These are phyloP conservation scores for Globisporangium paroecandrum DNA, from an alignment of 352 stramenopile species.

Conservation along the genomic window DNA sequence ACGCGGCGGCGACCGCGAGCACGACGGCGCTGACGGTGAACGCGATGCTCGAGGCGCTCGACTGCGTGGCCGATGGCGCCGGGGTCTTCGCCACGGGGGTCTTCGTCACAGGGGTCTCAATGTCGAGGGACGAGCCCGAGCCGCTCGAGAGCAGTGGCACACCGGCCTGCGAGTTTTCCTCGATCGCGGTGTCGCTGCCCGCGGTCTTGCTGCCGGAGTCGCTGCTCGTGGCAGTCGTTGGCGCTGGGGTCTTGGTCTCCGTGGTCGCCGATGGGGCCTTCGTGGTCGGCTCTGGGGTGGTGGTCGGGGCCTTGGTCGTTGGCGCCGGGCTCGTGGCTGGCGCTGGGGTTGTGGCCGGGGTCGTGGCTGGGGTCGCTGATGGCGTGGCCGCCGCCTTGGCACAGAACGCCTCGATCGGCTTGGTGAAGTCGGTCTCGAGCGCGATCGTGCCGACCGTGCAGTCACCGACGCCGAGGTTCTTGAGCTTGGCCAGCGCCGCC, in stretches of 20 bases:
- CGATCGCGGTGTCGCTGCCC: background rate
- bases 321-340: background rate
- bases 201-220: background rate
- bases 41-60: slow-evolving; percentile 5
- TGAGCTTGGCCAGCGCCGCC: slow-evolving; percentile 16
- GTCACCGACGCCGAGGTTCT: slow-evolving; percentile 23
- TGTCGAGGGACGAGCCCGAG: background rate
- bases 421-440: slow-evolving; percentile 21
- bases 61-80: background rate
- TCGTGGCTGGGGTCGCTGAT: background rate
- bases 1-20: slow-evolving; percentile 13
- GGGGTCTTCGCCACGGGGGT: background rate
- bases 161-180: background rate
- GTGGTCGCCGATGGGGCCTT: slow-evolving; percentile 2
- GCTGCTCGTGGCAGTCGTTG: background rate
- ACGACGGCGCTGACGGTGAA: slow-evolving; percentile 8
- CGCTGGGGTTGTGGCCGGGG: background rate
- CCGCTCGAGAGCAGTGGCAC: background rate
- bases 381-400: background rate
- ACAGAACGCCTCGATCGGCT: background rate
- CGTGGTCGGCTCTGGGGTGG: slow-evolving; percentile 5
- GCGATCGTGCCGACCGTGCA: slow-evolving; percentile 17
- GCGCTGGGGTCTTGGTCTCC: background rate
- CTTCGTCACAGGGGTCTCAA: background rate
- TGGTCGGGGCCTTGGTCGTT: background rate